phyloP scores from a whole-genome alignment of 805 yeast species.

The Metschnikowia bowlesiae region DNA sequence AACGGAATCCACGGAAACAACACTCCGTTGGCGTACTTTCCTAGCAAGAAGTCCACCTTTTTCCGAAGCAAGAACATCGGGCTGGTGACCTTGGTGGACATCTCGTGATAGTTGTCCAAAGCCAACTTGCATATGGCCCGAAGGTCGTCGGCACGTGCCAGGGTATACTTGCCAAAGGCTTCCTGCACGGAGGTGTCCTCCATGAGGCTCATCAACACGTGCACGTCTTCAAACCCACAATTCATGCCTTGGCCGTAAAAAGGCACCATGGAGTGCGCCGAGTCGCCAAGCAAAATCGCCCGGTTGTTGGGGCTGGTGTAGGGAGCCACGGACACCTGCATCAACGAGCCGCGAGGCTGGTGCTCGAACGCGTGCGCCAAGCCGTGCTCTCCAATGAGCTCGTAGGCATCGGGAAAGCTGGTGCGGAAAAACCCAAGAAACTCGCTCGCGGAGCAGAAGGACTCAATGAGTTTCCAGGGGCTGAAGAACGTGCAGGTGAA shows the following conservation, averaged over 20 bases:
- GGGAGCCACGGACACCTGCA: slow-evolving; percentile 66
- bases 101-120: slow-evolving; percentile 75
- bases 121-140: slow-evolving; percentile 76
- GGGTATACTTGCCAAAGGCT: slow-evolving; percentile 56
- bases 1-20: slow-evolving; percentile 67
- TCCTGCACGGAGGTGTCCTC: slow-evolving; percentile 38
- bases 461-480: slow-evolving; percentile 64
- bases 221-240: slow-evolving; percentile 90
- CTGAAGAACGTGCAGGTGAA: slow-evolving; percentile 89
- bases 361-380: slow-evolving; percentile 47
- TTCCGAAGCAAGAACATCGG: slow-evolving; percentile 60
- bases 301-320: slow-evolving; percentile 60
- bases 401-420: slow-evolving; percentile 72
- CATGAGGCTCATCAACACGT: slow-evolving; percentile 52
- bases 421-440: slow-evolving; percentile 50
- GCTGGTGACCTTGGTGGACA: slow-evolving; percentile 76
- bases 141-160: slow-evolving; percentile 58
- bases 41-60: slow-evolving; percentile 59
- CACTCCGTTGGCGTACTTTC: slow-evolving; percentile 49
- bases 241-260: slow-evolving; percentile 97
- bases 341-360: slow-evolving; percentile 73
- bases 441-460: slow-evolving; percentile 40
- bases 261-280: slow-evolving; percentile 98
- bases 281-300: slow-evolving; percentile 78
- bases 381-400: slow-evolving; percentile 56